These are phyloP conservation scores for Neurospora sp. DNA, from an alignment of 495 filamentous ascomycete species.

Conservation along the genomic window DNA sequence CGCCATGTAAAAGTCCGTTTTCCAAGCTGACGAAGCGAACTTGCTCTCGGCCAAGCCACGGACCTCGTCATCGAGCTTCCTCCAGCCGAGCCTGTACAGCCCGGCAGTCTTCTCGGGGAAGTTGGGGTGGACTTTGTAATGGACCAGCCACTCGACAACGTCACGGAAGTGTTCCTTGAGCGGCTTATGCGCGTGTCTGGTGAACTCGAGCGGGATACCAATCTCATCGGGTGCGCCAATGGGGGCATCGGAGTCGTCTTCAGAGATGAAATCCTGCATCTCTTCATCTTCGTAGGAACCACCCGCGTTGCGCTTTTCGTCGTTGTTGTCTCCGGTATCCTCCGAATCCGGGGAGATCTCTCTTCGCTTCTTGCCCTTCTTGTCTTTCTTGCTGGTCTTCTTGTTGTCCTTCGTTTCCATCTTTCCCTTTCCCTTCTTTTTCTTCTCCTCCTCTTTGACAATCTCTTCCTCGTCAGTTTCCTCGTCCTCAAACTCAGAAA, in stretches of 20 bases:
- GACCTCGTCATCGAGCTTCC: conserved; percentile 65
- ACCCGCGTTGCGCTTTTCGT: conserved; percentile 12
- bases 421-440: not conserved
- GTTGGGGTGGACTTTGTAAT: conserved; percentile 59
- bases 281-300: conserved; percentile 40
- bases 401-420: conserved; percentile 5
- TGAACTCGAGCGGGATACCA: conserved; percentile 65
- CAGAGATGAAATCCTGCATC: conserved; percentile 59
- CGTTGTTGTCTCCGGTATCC: conserved; percentile 26
- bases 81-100: conserved; percentile 62
- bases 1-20: conserved; percentile 49
- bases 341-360: not conserved
- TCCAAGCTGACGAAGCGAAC: conserved; percentile 68
- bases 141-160: conserved; percentile 75
- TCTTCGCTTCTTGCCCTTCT: not conserved
- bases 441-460: conserved; percentile 14
- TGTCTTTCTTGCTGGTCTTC: not conserved
- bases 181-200: conserved; percentile 53
- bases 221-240: conserved; percentile 49
- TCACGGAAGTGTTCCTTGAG: conserved; percentile 68
- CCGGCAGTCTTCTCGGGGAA: conserved; percentile 48
- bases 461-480: conserved; percentile 22
- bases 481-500: conserved; percentile 38
- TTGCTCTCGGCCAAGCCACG: conserved; percentile 58
- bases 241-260: conserved; percentile 51